Evolutionary conservation across 495 filamentous ascomycete genomes (phyloP).

Genomic region (Xylaria telfairii): DNA sequence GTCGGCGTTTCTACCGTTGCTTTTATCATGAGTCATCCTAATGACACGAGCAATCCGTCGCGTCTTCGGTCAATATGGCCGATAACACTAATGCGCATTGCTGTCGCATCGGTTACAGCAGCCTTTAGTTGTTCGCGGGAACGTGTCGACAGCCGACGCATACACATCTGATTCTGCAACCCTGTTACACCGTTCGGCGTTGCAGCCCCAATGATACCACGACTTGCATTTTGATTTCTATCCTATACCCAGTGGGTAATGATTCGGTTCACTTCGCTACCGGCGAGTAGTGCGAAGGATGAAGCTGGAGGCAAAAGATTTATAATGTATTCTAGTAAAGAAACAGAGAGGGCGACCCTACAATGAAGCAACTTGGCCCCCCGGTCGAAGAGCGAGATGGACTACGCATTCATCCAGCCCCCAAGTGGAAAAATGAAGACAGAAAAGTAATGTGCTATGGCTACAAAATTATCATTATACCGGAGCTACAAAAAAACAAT

Average conservation of each 20-base stretch:
- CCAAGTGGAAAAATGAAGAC: conserved; percentile 24
- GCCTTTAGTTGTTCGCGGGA: not conserved
- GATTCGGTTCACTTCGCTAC: conserved; percentile 37
- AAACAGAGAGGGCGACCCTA: conserved; percentile 41
- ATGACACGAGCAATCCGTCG: conserved; percentile 41
- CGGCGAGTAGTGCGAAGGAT: conserved; percentile 29
- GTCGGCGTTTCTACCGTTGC: conserved; percentile 49
- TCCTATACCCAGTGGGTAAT: conserved; percentile 31
- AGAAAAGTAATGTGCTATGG: conserved; percentile 39
- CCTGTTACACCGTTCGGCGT: conserved; percentile 35
- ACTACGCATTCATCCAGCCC: conserved; percentile 18
- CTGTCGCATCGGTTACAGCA: conserved; percentile 12
- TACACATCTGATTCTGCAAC: conserved; percentile 25
- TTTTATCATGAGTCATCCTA: conserved; percentile 30
- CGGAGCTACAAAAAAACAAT: conserved; percentile 40
- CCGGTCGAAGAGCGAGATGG: conserved; percentile 29
- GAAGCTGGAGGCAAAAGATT: conserved; percentile 16
- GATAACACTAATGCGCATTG: conserved; percentile 14
- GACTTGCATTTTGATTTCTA: conserved; percentile 43
- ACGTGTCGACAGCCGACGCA: conserved; percentile 4
- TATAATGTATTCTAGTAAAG: conserved; percentile 43
- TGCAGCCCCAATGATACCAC: conserved; percentile 48
- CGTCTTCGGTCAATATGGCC: conserved; percentile 35
- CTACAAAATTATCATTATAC: conserved; percentile 36
- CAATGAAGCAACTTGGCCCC: conserved; percentile 15